Base-by-base conservation (phyloP, 345 rosid species). In the Kernera saxatilis region DNA sequence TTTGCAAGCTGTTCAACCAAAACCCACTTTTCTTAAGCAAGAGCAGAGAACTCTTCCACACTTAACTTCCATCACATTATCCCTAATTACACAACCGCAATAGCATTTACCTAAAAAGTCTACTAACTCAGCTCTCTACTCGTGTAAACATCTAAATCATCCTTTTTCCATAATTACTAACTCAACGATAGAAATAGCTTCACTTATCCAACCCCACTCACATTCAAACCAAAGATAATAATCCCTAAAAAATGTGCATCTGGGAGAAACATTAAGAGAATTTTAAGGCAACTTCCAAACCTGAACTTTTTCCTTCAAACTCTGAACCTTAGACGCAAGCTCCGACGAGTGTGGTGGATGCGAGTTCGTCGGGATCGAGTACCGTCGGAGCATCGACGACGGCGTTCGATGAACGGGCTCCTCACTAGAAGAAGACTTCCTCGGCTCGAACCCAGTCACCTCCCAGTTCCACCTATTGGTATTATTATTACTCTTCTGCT, bases 381-480 rank as follows among this genome's bases (percentile, higher is more conserved):
- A 66, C 17, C 89, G 75, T 23, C 93, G 85, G 44, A 71, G 67
- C 55, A 78, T 60, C 3, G 95, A 85, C 0, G 87, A 63, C 55
- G 53, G 57, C 15, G 71, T 64, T 72, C 82, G 75, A 26, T 67
- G 77, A 25, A 82, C 82, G 33, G 73, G 83, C 5, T 46, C 77
- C 45, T 79, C 86, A 62, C 43, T 44, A 41, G 77, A 69, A n/a
- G 88, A 74, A 2, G 84, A 73, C 81, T 82, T 79, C 82, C 85
- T 82, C 2, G 91, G 89, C 83, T 93, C 87, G 82, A 94, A 94
- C 17, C 99, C 99, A 77, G 75, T 81, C 70, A 94, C 97, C 83
- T 93, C 97, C 98, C 97, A 89, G 85, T 84, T 93, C 97, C 98
- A 91, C 68, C 83, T 73, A 85, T 61, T 88, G 76, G 73, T 81